Evolutionary conservation across 352 stramenopile species (phyloP), one percentile per base, ranked within the genome.

Genomic region (Phytophthora podocarpi): DNA sequence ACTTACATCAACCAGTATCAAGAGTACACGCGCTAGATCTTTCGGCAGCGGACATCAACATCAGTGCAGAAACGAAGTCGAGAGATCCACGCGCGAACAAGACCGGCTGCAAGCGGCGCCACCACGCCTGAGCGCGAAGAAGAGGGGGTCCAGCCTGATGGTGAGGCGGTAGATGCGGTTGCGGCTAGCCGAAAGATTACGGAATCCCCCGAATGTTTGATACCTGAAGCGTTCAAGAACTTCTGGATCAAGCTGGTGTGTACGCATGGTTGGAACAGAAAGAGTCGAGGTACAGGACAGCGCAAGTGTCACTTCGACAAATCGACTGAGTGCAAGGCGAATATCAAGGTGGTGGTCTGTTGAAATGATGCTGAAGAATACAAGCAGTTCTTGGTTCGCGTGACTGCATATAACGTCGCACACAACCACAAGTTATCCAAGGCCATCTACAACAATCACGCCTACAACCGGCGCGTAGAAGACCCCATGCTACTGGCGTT

Each of bases 371-470:
- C 13, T 2, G 24, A 46, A 35, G 11, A 24, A 9, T n/a, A n/a
- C n/a, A n/a, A n/a, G n/a, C n/a, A n/a, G 21, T 56, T 56, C 5
- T 46, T 46, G 47, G 47, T 56, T 1, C 34, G 47, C 2, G 23
- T 36, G 4, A 45, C 47, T 4, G 21, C 7, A 5, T 56, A 9
- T n/a, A 28, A 36, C 47, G 47, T 56, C 20, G 5, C 4, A 21
- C 47, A 56, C 21, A 56, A 56, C 24, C 47, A 56, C 34, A 43
- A 27, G 1, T 32, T 56, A 12, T 34, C 32, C 21, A 56, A 56
- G 47, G 8, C 32, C 4, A 57, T 6, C 1, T 41, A 13, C 16
- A 16, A 41, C 5, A 41, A 41, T 12, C 16, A 41, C 4, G 35
- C 13, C n/a, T n/a, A n/a, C n/a, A n/a, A n/a, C n/a, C n/a, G n/a